Evolutionary conservation across 768 basidiomycete species (phyloP), one percentile per base, ranked within the genome.

Genomic region (Leccinum truebloodii): DNA sequence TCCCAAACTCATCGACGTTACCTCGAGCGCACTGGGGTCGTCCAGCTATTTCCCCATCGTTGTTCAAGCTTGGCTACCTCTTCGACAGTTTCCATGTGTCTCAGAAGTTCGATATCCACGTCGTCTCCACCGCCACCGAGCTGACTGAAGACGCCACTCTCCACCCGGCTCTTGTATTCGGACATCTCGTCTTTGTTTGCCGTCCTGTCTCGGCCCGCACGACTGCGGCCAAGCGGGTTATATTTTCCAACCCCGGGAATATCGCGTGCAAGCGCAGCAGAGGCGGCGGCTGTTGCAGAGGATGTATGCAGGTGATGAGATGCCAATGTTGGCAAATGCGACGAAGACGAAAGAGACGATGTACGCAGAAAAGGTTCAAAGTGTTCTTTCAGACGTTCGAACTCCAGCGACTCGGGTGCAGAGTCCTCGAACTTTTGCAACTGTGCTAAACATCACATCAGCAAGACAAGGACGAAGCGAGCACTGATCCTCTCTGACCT

Each of bases 351-450:
- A 75, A 85, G 79, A 61, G 88, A 84, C 62, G 90, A 86, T 81
- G 89, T 85, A 76, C 94, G 88, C 75, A 99, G 78, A 79, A 93
- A 91, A 58, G 94, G 91, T 73, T 98, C 97, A 79, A 98, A 95
- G 75, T 98, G 95, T 68, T 97, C 94, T 77, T 96, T 96, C 67
- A 99, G 75, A 61, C 89, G 85, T 66, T 99, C 97, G 70, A 97
- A 95, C 75, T 97, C 95, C 63, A 94, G 77, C 12, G 86, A 84
- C 59, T 92, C 94, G 10, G 90, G 86, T 0, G 89, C 88, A 24
- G 88, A 88, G 67, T 95, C 92, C 80, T 96, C 91, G 59, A 83
- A 84, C 75, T 90, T 94, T 71, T 97, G 95, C 28, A 98, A 78
- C 73, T 98, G 96, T 20, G 89, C 95, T 98, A 49, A 48, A 51